Evolutionary conservation across 441 rosid genomes (phyloP), one percentile per base, ranked within the genome.

Genomic region (Adansonia gregorii): DNA sequence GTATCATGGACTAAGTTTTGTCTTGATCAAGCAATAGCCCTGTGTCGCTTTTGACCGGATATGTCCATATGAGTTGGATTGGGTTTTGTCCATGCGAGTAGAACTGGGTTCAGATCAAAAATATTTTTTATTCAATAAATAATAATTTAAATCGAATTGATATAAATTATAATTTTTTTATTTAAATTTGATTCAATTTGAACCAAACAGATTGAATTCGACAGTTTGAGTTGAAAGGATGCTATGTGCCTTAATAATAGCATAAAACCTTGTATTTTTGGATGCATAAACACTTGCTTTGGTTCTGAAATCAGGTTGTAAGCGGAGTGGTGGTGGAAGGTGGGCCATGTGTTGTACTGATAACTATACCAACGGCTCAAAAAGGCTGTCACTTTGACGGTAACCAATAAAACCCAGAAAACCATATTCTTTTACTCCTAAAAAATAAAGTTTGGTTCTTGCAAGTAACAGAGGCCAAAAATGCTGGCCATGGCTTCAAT

Each of bases 401-500:
- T 15, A 45, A 65, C 49, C 24, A 19, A 64, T 14, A n/a, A 11
- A 49, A 49, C 31, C 20, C 66, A 54, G 46, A 68, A 51, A 66
- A 41, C 73, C 27, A 52, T 31, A n/a, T 3, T 8, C 31, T 27
- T 70, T 24, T 1, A n/a, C 27, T 31, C 58, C 27, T 11, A 48
- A 68, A 68, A 22, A 27, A 24, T 0, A 49, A 61, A 31, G 45
- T 14, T 35, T 15, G 11, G 46, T 27, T 55, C 66, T 20, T 61
- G 43, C 51, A 19, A 8, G 56, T 15, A 78, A 7, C 6, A 43
- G 66, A 54, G 48, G 10, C 45, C 76, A 48, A 46, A 9, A 19
- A 7, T 39, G 10, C 5, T 27, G 45, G 52, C 73, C 78, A 77
- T 81, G 78, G 75, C 74, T 74, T 60, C 67, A 41, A 41, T 66